Conservation (phyloP, 352 stramenopile genomes). For the Phytophthora colocasiae region DNA sequence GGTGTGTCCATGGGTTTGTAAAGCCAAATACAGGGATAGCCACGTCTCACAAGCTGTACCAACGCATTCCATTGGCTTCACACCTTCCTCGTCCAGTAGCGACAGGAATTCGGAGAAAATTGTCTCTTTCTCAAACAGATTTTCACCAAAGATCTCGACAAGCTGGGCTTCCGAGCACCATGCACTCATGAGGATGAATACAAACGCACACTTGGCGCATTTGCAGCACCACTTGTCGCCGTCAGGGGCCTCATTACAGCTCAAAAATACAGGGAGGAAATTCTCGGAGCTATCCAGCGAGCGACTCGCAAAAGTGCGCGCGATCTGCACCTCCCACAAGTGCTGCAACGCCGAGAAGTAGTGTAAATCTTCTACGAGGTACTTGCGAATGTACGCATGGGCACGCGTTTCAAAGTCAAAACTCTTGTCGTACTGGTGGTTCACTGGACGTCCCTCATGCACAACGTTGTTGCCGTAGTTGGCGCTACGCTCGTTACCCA, state of each 20-base stretch:
- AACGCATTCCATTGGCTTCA: constrained; percentile 58
- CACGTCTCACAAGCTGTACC: constrained; percentile 45
- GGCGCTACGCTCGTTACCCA: constrained; percentile 51
- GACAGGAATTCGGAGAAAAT: constrained; percentile 39
- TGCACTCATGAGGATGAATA: constrained; percentile 49
- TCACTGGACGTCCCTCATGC: constrained; percentile 41
- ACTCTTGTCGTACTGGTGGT: constrained; percentile 62
- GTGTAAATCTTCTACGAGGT: constrained; percentile 45
- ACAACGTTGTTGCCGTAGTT: constrained; percentile 51
- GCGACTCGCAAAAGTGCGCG: constrained; percentile 37
- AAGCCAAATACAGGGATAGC: constrained; percentile 44
- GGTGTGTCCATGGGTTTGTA: constrained; percentile 19
- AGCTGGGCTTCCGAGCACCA: constrained; percentile 37
- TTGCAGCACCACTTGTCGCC: constrained; percentile 49
- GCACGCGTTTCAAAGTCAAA: constrained; percentile 45
- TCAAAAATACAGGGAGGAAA: constrained; percentile 50
- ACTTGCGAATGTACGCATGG: constrained; percentile 47
- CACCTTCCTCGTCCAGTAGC: constrained; percentile 39
- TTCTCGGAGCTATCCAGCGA: constrained; percentile 33
- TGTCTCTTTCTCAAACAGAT: constrained; percentile 39
- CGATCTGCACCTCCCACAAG: constrained; percentile 56
- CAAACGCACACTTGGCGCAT: constrained; percentile 55
- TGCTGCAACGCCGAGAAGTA: constrained; percentile 56
- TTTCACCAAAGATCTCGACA: constrained; percentile 41
- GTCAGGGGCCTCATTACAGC: constrained; percentile 49